Base-by-base conservation (phyloP, 2,329 filamentous ascomycete genomes). In the Scedosporium dehoogii region DNA sequence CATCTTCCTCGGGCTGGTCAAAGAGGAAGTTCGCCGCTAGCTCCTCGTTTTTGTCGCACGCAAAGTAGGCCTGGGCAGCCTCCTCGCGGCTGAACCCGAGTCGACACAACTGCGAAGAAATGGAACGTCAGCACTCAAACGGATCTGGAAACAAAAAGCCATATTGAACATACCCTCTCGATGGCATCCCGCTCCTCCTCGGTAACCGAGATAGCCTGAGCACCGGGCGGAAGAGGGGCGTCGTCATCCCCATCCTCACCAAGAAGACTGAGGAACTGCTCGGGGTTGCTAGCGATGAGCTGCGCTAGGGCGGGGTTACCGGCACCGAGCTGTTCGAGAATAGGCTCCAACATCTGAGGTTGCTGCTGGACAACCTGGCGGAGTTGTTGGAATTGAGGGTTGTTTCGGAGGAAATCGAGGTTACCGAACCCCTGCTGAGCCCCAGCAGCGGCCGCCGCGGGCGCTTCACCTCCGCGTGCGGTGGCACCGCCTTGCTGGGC, bases 21-120 rank as follows among this genome's bases (percentile, higher is more conserved):
- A 99, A 99, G 64, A 99, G 81, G 76, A 97, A 97, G 78, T 99
- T 99, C 66, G 94, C 94, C 0, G 94, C 94, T 60, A 99, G 82
- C 76, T 99, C 94, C 78, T 99, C 94, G 75, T 99, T 97, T 84
- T 97, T 99, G 77, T 99, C 94, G 75, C 94, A 99, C 41, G 94
- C 94, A 73, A 99, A 99, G 78, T 97, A 99, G 27, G 94, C 94
- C 78, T 99, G 93, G 68, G 97, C 96, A 60, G 94, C 94, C 69
- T 92, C 85, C 69, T 97, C 92, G 64, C 92, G 87, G 69, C 93
- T 87, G 73, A 99, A 99, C 42, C 94, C 94, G 55, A 99, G 86
- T 66, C 90, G 89, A 78, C 91, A 96, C 71, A 99, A 81, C 90
- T 96, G 66, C 14, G 41, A 58, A 5, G 27, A 56, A 6, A 2